Evolutionary conservation across 2,329 filamentous ascomycete genomes (phyloP), one percentile per base, ranked within the genome.

Genomic region (Bipolaris sorokiniana): DNA sequence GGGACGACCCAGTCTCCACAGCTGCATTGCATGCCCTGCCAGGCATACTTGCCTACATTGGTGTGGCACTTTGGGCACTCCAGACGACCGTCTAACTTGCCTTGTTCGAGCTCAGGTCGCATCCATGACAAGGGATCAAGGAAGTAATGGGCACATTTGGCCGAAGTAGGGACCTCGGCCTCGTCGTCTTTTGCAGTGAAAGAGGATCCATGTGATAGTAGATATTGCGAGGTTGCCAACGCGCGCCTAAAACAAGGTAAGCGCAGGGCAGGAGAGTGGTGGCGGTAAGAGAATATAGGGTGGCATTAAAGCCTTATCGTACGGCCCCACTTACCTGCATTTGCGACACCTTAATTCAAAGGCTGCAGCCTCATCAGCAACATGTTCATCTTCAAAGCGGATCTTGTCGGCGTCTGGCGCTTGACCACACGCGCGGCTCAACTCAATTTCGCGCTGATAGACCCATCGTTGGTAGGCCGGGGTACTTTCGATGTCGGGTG

Each of bases 81-180:
- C 31, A 99, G 82, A 9, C 94, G 87, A 22, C 95, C 95, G 58
- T 93, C 91, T 22, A 98, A 82, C 59, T 88, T 86, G 26, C 91
- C 92, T 69, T 90, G 85, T 67, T 93, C 90, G n/a, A 99, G 86
- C 68, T 89, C 88, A 1, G 88, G 81, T 6, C 90, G 87, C 95
- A 99, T 99, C 95, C 95, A 99, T 13, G 91, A 91, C 33, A 99
- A 81, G 0, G 95, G 92, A 70, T 98, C 92, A 62, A 98, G 78
- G 77, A 97, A 98, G 74, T 93, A 86, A 76, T 98, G 94, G 18
- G 90, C 89, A 70, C 95, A 99, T 33, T 79, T 73, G 20, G 51
- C 49, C 45, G 33, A 51, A 31, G 55, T 44, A 52, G 58, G 40
- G 42, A 48, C 54, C 31, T 59, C 51, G 51, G 54, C 38, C 28